Base-by-base conservation (phyloP, 352 stramenopile genomes). In the Pythium aquatile region DNA sequence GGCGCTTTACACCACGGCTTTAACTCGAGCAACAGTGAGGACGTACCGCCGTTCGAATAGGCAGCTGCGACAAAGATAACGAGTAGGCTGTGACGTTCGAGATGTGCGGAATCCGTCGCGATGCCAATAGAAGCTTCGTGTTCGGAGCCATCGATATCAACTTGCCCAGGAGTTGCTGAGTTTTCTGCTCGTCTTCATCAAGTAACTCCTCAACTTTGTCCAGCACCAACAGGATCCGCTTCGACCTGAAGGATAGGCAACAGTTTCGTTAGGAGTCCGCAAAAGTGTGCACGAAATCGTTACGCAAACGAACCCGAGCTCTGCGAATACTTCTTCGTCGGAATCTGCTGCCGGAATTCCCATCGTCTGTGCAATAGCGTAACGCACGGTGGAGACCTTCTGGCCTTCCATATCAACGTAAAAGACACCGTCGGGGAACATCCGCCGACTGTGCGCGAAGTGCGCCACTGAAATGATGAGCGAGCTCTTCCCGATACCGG, bases 351-450 rank as follows among this genome's bases (percentile, higher is more conserved):
- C 80, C 51, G 81, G 74, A 64, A 92, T 90, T 0, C 85, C 83
- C 53, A 91, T 90, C 29, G 68, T 84, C 53, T 90, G 85, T 11
- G 83, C 82, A 28, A 93, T 93, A 13, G 85, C 79, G 61, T 93
- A 93, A 26, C 81, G 79, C 33, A 93, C 79, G 51, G 81, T 87
- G 17, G 82, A 90, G 10, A 91, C 64, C 56, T 93, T 90, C 30
- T 91, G 83, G 5, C 83, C 83, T 78, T 93, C 85, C 10, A 93
- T 52, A 52, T 93, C 85, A 20, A 93, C 83, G 66, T 93, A 91
- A 57, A 84, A 93, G 5, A 93, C 83, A n/a, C 82, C 85, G 32
- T 91, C 85, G 24, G 78, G 76, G 55, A 91, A 88, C 70, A 91
- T 79, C 14, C 81, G 78, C 2, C 85, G 81, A 60, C 81, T 89